Base-by-base conservation (phyloP, 1,284 basidiomycete species). In the Puccinia hordei region DNA sequence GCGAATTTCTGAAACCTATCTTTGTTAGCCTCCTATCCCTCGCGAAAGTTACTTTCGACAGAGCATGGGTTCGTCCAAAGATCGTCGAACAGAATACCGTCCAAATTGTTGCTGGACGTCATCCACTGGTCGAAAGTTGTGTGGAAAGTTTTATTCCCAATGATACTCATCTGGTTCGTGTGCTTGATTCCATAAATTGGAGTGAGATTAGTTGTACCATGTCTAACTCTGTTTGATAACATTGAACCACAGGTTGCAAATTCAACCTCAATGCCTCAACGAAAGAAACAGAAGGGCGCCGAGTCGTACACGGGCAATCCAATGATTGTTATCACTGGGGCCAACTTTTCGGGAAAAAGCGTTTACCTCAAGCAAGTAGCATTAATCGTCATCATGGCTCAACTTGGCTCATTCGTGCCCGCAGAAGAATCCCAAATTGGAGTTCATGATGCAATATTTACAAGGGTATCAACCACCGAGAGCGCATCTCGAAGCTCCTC, bases 281-380 rank as follows among this genome's bases (percentile, higher is more conserved):
- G 33, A 27, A 61, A 44, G 35, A 73, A 73, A 15, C 57, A 33
- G 24, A 57, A 57, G 72, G 55, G 38, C 38, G 15, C n/a, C 38
- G 72, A 27, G 49, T 22, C 49, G 8, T 30, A 57, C 24, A 41
- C 19, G 13, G 72, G 57, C 22, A 73, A 73, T 33, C 55, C 77
- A 63, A 80, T 80, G 59, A 46, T 72, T 15, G 57, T 80, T 35
- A 30, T 80, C 9, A 80, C 77, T 24, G 77, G 77, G 30, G 77
- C 77, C 44, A 80, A 80, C 68, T 80, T 63, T 63, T 80, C 77
- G 22, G 77, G 77, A 71, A 99, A 99, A 86, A 95, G 93, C 0
- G 98, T 96, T 0, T 89, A 94, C 46, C 89, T 99, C 24, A 92
- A 97, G 17, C 95, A 98, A 85, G 93, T 91, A 0, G 97, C 96